Conservation (phyloP, 2,329 filamentous ascomycete genomes). For the Aspergillus tubingensis region DNA sequence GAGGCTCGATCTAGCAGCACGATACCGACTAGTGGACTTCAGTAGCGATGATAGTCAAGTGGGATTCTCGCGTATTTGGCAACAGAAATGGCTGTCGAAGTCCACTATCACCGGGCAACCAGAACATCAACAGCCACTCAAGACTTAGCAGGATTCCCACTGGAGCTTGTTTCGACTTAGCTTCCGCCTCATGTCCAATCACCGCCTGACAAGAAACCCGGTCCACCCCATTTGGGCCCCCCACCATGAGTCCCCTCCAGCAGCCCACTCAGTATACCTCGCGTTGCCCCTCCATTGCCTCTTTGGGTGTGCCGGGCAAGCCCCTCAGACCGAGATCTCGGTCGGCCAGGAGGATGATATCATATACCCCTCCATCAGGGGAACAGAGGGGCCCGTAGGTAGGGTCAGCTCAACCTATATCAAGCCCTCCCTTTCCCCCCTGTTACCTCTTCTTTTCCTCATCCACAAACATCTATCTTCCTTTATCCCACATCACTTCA, state of each 20-base stretch:
- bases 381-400: background rate
- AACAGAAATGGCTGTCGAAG: background rate
- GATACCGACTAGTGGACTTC: background rate
- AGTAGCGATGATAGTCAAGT: background rate
- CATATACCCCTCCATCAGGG: slow-evolving; percentile 1
- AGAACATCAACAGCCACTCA: background rate
- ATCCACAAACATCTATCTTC: background rate
- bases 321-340: background rate
- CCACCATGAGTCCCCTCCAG: no score
- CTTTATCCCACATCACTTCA: background rate
- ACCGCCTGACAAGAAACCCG: background rate
- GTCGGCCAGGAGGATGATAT: background rate
- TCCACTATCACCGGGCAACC: background rate
- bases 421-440: background rate
- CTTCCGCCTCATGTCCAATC: background rate
- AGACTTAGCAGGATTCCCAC: background rate
- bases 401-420: background rate
- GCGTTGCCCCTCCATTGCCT: background rate
- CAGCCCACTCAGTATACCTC: background rate
- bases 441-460: background rate
- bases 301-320: background rate
- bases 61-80: background rate
- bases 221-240: background rate
- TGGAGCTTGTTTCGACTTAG: slow-evolving; percentile 2
- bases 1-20: no score